Conservation (phyloP, 2,329 filamentous ascomycete species). For the Fusarium nelsonii region DNA sequence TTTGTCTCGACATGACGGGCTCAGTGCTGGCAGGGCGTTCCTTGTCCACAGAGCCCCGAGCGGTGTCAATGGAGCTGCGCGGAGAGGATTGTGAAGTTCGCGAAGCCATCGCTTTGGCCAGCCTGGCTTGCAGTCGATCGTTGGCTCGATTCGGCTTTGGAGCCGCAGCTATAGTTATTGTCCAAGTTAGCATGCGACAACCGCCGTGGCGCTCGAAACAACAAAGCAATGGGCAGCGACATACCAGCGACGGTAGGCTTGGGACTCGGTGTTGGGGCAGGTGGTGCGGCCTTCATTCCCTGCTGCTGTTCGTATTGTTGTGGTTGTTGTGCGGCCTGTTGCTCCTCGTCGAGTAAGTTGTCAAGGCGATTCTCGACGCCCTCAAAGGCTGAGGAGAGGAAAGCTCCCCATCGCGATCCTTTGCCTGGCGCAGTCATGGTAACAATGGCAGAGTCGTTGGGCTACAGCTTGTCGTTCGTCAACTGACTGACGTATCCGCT, state of each 20-base stretch:
- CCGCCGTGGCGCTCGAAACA: neutral
- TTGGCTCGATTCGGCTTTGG: constrained; percentile 77
- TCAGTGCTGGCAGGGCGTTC: constrained; percentile 39
- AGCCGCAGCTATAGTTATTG: constrained; percentile 57
- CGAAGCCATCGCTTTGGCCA: constrained; percentile 87
- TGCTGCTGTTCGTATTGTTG: constrained; percentile 38
- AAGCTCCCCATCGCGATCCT: constrained; percentile 77
- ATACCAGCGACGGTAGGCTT: constrained; percentile 26
- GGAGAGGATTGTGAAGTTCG: constrained; percentile 62
- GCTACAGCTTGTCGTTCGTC: constrained; percentile 31
- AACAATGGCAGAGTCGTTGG: constrained; percentile 15
- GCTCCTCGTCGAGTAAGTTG: constrained; percentile 85
- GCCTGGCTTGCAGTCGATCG: constrained; percentile 87
- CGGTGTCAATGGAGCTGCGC: constrained; percentile 55
- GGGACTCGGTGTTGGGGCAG: constrained; percentile 51
- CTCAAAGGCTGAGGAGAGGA: constrained; percentile 90
- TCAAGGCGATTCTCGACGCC: constrained; percentile 94
- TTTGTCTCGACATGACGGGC: constrained; percentile 24
- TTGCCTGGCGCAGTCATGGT: constrained; percentile 65
- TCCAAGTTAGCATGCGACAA: constrained; percentile 11
- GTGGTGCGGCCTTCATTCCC: constrained; percentile 36
- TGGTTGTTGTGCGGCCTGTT: constrained; percentile 26
- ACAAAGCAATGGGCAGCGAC: neutral
- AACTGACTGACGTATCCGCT: constrained; percentile 40
- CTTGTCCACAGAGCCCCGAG: constrained; percentile 49